phyloP scores from a whole-genome alignment of 805 yeast species.

The Kodamaea laetipori region DNA sequence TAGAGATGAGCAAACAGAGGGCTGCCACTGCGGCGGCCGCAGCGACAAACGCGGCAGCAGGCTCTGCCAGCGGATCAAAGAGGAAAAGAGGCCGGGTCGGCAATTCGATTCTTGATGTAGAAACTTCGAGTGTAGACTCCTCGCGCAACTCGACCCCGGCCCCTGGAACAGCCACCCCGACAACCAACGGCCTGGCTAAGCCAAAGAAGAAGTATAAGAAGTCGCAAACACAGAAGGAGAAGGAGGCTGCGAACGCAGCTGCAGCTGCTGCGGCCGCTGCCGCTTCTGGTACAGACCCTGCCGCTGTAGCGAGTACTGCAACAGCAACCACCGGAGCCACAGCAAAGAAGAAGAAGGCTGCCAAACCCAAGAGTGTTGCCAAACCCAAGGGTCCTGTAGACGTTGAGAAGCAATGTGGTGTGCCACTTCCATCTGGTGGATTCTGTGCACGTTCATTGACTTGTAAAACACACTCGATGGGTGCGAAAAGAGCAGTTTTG shows the following conservation, averaged over 20 bases:
- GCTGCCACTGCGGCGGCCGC: conserved; percentile 16
- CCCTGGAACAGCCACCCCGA: conserved; percentile 18
- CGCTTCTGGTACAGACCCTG: conserved; percentile 13
- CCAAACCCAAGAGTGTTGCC: conserved; percentile 43
- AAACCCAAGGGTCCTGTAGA: conserved; percentile 83
- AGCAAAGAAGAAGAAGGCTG: conserved; percentile 35
- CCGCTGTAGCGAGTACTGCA: conserved; percentile 1
- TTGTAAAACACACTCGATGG: conserved; percentile 98
- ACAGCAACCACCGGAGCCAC: conserved; percentile 13
- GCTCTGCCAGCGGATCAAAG: conserved; percentile 24
- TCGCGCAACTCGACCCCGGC: conserved; percentile 42
- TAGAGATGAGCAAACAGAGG: conserved; percentile 39
- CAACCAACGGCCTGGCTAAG: conserved; percentile 25
- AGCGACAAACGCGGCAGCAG: conserved; percentile 18
- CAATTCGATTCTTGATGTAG: conserved; percentile 30
- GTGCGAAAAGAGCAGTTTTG: conserved; percentile 91
- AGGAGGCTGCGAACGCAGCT: conserved; percentile 49
- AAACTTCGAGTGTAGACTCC: conserved; percentile 42
- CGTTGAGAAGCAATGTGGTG: conserved; percentile 95
- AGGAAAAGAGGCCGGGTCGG: conserved; percentile 29
- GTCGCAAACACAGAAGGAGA: conserved; percentile 45
- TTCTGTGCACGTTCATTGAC: conserved; percentile 94
- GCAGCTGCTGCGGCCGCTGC: conserved; percentile 47
- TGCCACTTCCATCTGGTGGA: conserved; percentile 89
- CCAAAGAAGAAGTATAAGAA: conserved; percentile 49